A percentile compares a stretch with the other conserved stretches of the same genome.
These are phyloP conservation scores for Penicillium subrubescens DNA, from an alignment of 495 filamentous ascomycete species.

Conservation along the genomic window DNA sequence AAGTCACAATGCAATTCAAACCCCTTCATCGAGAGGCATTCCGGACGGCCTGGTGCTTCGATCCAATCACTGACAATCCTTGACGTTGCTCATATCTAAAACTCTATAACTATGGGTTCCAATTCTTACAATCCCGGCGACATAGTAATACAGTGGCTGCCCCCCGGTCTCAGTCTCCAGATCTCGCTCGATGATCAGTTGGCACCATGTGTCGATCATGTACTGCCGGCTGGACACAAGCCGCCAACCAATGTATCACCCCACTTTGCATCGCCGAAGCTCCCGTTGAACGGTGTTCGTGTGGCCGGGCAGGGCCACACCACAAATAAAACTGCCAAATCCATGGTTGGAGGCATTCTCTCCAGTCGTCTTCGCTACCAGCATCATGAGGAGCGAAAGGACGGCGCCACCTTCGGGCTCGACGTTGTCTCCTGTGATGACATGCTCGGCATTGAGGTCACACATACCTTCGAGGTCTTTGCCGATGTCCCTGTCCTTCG, in stretches of 20 bases:
- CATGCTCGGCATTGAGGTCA: neutral
- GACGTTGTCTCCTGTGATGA: neutral
- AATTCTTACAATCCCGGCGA: neutral
- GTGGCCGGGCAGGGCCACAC: constrained; percentile 25
- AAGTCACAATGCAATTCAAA: neutral
- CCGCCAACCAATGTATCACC: neutral
- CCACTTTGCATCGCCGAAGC: constrained; percentile 37
- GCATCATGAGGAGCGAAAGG: neutral
- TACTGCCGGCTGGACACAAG: neutral
- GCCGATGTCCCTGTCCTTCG: neutral
- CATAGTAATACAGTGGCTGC: neutral
- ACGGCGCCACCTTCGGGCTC: neutral
- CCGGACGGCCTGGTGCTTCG: neutral
- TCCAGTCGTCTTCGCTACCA: neutral
- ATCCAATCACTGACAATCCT: neutral
- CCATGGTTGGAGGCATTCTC: neutral
- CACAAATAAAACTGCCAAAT: neutral
- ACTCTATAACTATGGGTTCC: neutral
- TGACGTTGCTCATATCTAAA: neutral
- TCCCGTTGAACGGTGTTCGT: constrained; percentile 21
- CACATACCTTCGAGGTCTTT: neutral
- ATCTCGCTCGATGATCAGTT: neutral
- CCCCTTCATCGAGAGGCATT: neutral
- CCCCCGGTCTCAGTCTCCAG: neutral
- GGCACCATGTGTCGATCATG: neutral